Base-by-base conservation (phyloP, 2,329 filamentous ascomycete species). In the Aspergillus tamarii region DNA sequence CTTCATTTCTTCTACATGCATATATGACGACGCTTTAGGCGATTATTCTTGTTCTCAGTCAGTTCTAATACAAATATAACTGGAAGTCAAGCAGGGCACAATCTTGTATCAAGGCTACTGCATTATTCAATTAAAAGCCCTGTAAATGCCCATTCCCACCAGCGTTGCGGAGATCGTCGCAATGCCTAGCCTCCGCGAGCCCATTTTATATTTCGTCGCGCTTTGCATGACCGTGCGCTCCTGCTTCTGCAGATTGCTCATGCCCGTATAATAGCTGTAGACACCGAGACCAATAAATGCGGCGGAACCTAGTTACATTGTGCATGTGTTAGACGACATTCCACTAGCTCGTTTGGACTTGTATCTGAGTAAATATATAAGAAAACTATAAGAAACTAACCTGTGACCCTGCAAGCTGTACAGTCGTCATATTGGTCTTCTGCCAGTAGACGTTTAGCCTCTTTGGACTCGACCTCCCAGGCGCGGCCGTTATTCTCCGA, bases 251-350 rank as follows among this genome's bases (percentile, higher is more conserved):
- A 95, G 85, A 76, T 94, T 91, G 57, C 83, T 82, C 77, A 89
- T 90, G 63, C 92, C 92, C 3, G 90, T 91, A 65, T 88, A 82
- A 79, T 93, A 94, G 77, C 88, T 93, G 79, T 94, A 95, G 1
- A 84, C 88, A 4, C 88, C 91, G 19, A 94, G 86, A 1, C 90
- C 90, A 61, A 92, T 82, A 67, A 95, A 93, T 1, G 91, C 90
- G 45, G 88, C 85, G 72, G 90, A 89, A 52, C 91, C 91, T 94
- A 28, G 19, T 39, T 55, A 12, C n/a, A 16, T 6, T 2, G 2
- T 12, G 54, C n/a, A 56, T 46, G 28, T 21, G 34, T 73, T 32
- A 70, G 62, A 54, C 30, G n/a, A 28, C 23, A 54, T 61, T 39
- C 14, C 48, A 39, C 46, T 6, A 55, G 45, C 32, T 36, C 32